Evolutionary conservation across 805 yeast genomes (phyloP).

Genomic region (Sugiyamaella chiloensis): DNA sequence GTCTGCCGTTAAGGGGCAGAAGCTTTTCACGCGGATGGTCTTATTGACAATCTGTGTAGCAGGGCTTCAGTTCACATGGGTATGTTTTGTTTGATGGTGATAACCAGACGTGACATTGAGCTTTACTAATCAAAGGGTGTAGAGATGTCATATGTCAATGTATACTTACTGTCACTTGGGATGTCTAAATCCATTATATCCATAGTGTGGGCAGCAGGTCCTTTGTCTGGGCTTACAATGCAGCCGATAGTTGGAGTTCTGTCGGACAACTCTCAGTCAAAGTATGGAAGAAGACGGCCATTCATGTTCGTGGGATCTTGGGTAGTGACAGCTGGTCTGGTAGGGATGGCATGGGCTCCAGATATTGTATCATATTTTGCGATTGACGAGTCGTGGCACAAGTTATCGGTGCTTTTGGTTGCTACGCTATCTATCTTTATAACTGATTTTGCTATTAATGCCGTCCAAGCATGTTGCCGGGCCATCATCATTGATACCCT

Average conservation of each 20-base stretch:
- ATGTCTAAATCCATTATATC: constrained; percentile 54
- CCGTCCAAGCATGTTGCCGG: constrained; percentile 61
- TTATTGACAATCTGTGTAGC: constrained; percentile 42
- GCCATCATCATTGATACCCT: constrained; percentile 63
- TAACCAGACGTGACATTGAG: neutral
- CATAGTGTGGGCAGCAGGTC: constrained; percentile 69
- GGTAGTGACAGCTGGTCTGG: constrained; percentile 45
- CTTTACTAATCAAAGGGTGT: constrained; percentile 48
- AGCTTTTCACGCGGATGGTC: constrained; percentile 18
- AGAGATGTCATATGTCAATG: constrained; percentile 63
- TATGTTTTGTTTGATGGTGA: constrained; percentile 9
- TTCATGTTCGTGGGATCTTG: constrained; percentile 54
- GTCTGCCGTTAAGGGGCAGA: constrained; percentile 13
- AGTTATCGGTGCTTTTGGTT: constrained; percentile 36
- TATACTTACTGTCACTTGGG: constrained; percentile 56
- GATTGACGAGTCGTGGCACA: constrained; percentile 17
- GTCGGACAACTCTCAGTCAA: constrained; percentile 43
- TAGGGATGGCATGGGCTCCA: constrained; percentile 44
- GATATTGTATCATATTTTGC: constrained; percentile 30
- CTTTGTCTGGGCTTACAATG: constrained; percentile 59
- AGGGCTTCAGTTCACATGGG: constrained; percentile 63
- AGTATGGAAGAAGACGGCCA: constrained; percentile 53
- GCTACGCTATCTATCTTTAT: constrained; percentile 54
- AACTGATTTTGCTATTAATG: constrained; percentile 56
- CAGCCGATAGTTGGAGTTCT: constrained; percentile 62